Conservation (phyloP, 2,329 filamentous ascomycete species). For the Hymenoscyphus fraxineus region DNA sequence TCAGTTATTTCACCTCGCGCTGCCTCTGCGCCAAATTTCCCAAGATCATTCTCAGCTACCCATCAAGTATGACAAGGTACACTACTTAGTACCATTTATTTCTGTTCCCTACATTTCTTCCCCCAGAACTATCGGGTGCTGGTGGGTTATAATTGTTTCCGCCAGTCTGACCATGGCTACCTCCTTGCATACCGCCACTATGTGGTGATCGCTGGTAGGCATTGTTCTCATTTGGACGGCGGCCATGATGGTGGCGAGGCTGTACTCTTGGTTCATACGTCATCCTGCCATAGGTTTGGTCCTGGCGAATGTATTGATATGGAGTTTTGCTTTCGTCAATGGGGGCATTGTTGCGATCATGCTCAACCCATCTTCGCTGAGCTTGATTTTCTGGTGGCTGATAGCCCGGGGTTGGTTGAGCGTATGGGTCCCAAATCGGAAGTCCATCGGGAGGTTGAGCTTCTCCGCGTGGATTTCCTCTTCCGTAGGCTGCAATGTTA, state of each 20-base stretch:
- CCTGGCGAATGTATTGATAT: slow-evolving; percentile 20
- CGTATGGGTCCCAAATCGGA: slow-evolving; percentile 54
- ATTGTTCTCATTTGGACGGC: not conserved
- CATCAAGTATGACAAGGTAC: not conserved
- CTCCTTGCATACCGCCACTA: not conserved
- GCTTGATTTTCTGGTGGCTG: slow-evolving; percentile 39
- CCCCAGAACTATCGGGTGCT: not conserved
- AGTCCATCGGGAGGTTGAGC: slow-evolving; percentile 58
- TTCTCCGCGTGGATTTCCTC: slow-evolving; percentile 60
- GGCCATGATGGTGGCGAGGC: not conserved
- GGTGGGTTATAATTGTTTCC: not conserved
- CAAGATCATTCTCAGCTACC: not conserved
- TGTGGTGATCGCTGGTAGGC: not conserved
- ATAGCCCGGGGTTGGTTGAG: slow-evolving; percentile 33
- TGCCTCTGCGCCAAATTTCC: not conserved
- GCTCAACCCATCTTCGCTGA: slow-evolving; percentile 19
- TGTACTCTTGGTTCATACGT: slow-evolving; percentile 9
- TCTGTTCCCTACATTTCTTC: not conserved
- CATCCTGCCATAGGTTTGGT: slow-evolving; percentile 13
- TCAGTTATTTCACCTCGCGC: not conserved
- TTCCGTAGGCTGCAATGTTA: slow-evolving; percentile 60
- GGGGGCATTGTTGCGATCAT: slow-evolving; percentile 17
- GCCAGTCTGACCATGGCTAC: not conserved
- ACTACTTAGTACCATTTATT: not conserved
- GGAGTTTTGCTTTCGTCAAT: slow-evolving; percentile 13